A percentile compares a stretch with the other conserved stretches of the same genome.
phyloP scores from a whole-genome alignment of 805 yeast species.

The Saccharomycopsis sp. region DNA sequence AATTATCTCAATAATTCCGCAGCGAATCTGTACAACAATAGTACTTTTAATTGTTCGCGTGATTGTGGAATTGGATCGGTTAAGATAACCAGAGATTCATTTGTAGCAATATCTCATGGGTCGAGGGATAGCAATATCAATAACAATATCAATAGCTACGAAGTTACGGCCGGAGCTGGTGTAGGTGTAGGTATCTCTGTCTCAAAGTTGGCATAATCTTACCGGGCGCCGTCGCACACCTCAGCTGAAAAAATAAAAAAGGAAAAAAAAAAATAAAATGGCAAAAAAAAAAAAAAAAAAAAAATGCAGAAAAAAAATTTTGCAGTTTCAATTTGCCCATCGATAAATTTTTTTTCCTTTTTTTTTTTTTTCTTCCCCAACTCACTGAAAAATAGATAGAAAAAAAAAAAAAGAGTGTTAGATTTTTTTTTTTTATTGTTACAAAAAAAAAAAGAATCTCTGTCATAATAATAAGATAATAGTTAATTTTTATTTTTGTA shows the following conservation, averaged over 20 bases:
- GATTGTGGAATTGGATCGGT: neutral
- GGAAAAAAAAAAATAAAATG: neutral
- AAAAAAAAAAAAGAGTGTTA: no score
- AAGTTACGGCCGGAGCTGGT: no score
- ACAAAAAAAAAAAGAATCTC: neutral
- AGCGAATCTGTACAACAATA: neutral
- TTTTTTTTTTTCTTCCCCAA: neutral
- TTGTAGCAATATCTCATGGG: neutral
- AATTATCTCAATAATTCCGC: neutral
- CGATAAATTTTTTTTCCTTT: neutral
- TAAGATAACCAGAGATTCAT: neutral
- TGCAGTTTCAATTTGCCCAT: neutral
- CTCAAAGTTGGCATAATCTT: no score
- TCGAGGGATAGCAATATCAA: no score
- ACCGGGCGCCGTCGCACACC: no score
- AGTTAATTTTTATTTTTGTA: no score
- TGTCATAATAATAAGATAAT: no score
- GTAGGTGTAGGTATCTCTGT: no score
- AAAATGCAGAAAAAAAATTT: neutral
- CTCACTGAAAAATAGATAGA: neutral
- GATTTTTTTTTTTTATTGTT: no score
- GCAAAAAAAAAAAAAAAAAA: neutral
- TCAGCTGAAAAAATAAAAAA: no score
- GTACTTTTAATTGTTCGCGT: neutral
- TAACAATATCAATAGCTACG: no score